Conservation (phyloP, 805 yeast species). For the Millerozyma miso region DNA sequence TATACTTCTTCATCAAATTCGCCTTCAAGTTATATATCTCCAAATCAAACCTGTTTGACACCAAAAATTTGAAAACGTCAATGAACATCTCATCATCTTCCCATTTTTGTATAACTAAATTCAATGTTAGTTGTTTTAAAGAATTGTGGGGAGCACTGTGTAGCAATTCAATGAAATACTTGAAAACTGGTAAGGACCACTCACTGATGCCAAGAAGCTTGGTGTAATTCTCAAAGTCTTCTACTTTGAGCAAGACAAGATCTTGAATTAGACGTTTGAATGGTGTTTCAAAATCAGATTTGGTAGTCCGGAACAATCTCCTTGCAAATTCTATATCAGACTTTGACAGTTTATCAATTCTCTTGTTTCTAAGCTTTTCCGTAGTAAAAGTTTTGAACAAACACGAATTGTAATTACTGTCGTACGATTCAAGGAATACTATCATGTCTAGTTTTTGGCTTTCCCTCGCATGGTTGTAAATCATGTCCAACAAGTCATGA, state of each 20-base stretch:
- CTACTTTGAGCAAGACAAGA: conserved; percentile 23
- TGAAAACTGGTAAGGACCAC: conserved; percentile 31
- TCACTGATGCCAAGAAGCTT: conserved; percentile 14
- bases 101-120: conserved; percentile 16
- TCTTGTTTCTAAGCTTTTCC: conserved; percentile 16
- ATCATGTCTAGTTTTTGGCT: background rate
- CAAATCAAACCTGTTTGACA: conserved; percentile 20
- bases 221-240: conserved; percentile 21
- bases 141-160: conserved; percentile 31
- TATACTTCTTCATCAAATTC: conserved; percentile 12
- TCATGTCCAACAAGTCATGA: conserved; percentile 11
- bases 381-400: conserved; percentile 8
- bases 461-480: conserved; percentile 1
- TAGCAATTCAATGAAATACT: conserved; percentile 28
- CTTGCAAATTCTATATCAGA: conserved; percentile 19
- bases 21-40: conserved; percentile 19
- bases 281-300: conserved; percentile 18
- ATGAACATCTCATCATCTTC: conserved; percentile 14
- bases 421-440: background rate
- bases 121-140: conserved; percentile 22
- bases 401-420: background rate
- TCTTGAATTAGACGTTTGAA: conserved; percentile 34
- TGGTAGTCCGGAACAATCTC: conserved; percentile 12
- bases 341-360: conserved; percentile 11
- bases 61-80: conserved; percentile 18